These are phyloP conservation scores for Beauveria varroae DNA, from an alignment of 2,329 filamentous ascomycete species.

Conservation along the genomic window DNA sequence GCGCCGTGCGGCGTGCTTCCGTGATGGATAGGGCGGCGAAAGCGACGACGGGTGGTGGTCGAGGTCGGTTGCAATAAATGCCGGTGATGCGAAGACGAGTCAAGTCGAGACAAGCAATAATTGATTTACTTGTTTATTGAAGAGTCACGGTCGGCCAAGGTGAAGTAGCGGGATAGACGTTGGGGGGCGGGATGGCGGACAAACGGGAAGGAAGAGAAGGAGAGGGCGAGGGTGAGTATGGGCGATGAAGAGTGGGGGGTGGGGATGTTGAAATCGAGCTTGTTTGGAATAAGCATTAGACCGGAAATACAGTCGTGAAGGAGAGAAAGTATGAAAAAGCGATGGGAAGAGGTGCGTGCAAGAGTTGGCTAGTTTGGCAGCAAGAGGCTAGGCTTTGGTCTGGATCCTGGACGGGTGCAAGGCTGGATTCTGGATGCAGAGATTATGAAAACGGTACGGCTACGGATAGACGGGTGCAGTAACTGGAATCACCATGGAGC, in stretches of 20 bases:
- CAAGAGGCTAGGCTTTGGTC: too few species aligned
- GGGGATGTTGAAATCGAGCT: not conserved
- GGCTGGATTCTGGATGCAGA: too few species aligned
- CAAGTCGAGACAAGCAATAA: not conserved
- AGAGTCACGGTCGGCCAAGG: not conserved
- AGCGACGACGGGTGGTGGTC: not conserved
- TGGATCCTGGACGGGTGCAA: too few species aligned
- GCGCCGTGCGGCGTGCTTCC: not conserved
- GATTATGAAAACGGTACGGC: too few species aligned
- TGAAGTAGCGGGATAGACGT: not conserved
- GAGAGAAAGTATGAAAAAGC: not conserved
- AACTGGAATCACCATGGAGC: too few species aligned
- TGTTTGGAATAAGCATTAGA: not conserved
- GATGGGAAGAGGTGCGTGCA: too few species aligned
- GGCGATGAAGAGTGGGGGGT: not conserved
- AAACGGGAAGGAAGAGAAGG: not conserved
- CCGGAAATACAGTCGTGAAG: not conserved
- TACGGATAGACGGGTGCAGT: too few species aligned
- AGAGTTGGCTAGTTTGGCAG: too few species aligned
- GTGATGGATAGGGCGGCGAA: not conserved
- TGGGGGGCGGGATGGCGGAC: not conserved
- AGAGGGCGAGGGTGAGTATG: not conserved
- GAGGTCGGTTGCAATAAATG: not conserved
- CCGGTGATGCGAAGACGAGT: not conserved
- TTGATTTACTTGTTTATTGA: not conserved